Conservation (phyloP, 192 early-diverging fungal genomes). For the Podila verticillata region DNA sequence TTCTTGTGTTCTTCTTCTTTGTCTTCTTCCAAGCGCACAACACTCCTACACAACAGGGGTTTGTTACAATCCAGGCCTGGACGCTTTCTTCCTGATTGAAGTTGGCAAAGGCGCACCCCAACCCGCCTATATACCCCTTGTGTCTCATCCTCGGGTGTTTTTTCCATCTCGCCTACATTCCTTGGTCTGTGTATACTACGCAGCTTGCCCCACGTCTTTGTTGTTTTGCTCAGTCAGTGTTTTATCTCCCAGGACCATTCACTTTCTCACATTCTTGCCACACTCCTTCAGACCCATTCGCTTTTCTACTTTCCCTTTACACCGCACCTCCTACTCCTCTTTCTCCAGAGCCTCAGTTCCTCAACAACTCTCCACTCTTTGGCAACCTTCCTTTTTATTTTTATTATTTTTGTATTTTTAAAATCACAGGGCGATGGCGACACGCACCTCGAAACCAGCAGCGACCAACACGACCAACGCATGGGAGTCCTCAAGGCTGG, state of each 20-base stretch:
- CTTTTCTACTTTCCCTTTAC: background rate
- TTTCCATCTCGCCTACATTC: too few species aligned
- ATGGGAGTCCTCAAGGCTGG: constrained; percentile 31
- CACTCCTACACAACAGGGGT: too few species aligned
- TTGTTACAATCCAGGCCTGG: too few species aligned
- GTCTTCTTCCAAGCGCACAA: too few species aligned
- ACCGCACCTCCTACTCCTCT: background rate
- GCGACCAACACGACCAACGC: constrained; percentile 23
- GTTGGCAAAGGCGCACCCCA: too few species aligned
- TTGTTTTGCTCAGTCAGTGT: background rate
- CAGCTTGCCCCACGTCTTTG: background rate
- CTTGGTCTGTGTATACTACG: background rate
- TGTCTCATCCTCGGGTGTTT: too few species aligned
- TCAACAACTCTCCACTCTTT: background rate
- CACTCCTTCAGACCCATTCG: background rate
- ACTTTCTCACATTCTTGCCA: background rate
- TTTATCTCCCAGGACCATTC: background rate
- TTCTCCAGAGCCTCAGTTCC: background rate
- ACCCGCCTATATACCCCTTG: too few species aligned
- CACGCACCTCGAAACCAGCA: constrained; percentile 7
- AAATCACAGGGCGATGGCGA: background rate
- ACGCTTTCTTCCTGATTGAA: too few species aligned
- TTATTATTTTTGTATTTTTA: background rate
- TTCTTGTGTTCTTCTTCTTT: too few species aligned
- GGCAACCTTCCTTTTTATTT: background rate